A percentile compares a stretch with the other conserved stretches of the same genome.
phyloP scores from a whole-genome alignment of 768 basidiomycete genomes.

The Chiua virens region DNA sequence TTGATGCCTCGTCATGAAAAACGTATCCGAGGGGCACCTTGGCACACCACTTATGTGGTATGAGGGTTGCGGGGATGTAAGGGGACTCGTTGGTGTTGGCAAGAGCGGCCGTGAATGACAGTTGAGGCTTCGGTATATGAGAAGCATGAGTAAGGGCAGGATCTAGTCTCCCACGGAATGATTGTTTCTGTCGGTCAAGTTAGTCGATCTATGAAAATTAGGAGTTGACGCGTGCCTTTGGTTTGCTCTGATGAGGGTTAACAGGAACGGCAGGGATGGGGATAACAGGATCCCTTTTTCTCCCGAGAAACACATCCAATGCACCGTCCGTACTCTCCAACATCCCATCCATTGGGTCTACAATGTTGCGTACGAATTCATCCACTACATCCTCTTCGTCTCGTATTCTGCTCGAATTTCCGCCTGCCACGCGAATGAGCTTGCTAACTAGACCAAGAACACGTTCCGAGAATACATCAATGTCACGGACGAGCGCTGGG shows the following conservation, averaged over 20 bases:
- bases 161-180: slow-evolving; percentile 47
- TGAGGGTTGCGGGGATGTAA: slow-evolving; percentile 59
- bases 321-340: slow-evolving; percentile 85
- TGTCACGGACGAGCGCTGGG: slow-evolving; percentile 58
- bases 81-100: slow-evolving; percentile 57
- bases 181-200: slow-evolving; percentile 32
- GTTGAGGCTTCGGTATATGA: slow-evolving; percentile 79
- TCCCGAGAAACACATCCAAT: slow-evolving; percentile 76
- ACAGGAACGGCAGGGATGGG: slow-evolving; percentile 45
- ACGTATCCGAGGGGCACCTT: slow-evolving; percentile 77
- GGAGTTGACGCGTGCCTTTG: slow-evolving; percentile 30
- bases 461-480: slow-evolving; percentile 68
- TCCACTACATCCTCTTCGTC: slow-evolving; percentile 84
- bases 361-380: slow-evolving; percentile 71
- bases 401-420: slow-evolving; percentile 40
- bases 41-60: slow-evolving; percentile 80
- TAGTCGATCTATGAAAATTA: not conserved
- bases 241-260: slow-evolving; percentile 17
- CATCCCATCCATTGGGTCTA: slow-evolving; percentile 83
- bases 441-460: slow-evolving; percentile 67
- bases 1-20: slow-evolving; percentile 32
- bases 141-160: slow-evolving; percentile 73
- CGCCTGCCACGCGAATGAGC: slow-evolving; percentile 54
- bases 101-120: slow-evolving; percentile 60
- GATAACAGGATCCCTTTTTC: slow-evolving; percentile 65